Evolutionary conservation across 106 monocot species (phyloP), one percentile per base, ranked within the genome.

Genomic region (Dioscorea dumetorum): DNA sequence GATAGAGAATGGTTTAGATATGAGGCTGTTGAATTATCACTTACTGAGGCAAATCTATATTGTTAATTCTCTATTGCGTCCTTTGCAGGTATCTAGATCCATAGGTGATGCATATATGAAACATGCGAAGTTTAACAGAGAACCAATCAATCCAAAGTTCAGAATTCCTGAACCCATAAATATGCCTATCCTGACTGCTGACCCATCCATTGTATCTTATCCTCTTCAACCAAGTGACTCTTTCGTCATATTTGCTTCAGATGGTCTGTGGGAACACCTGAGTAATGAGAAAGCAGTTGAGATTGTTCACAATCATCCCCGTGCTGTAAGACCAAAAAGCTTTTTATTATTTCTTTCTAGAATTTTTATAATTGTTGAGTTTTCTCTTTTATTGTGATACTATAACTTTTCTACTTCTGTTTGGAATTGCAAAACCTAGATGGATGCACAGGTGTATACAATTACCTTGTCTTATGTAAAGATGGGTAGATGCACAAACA

Each of bases 41-140:
- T 34, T 7, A 34, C 7, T 34, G 34, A 34, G 34, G 34, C 34
- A 34, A 34, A 34, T 34, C 34, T 34, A 3, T 7, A 34, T 4
- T n/a, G n/a, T n/a, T n/a, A n/a, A n/a, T n/a, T n/a, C n/a, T n/a
- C n/a, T n/a, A n/a, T n/a, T n/a, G n/a, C n/a, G n/a, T 41, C 1
- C 41, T 3, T 73, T 13, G 21, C 65, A 81, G 81, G 81, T 81
- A 22, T 81, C 81, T 9, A 72, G 81, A 49, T 81, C 76, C 14
- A 81, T 81, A 22, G 81, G 81, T 17, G 81, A 81, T 58, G 51
- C 76, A 53, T 81, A 81, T 58, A 68, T 81, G 49, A 81, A 81
- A 76, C 72, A 72, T 51, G 76, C 81, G 16, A 72, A 76, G 34
- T 59, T 76, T 50, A 62, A 72, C 60, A 62, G 71, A 34, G 67